These are phyloP conservation scores for Clohesyomyces aquaticus DNA, from an alignment of 495 filamentous ascomycete genomes.

Conservation along the genomic window DNA sequence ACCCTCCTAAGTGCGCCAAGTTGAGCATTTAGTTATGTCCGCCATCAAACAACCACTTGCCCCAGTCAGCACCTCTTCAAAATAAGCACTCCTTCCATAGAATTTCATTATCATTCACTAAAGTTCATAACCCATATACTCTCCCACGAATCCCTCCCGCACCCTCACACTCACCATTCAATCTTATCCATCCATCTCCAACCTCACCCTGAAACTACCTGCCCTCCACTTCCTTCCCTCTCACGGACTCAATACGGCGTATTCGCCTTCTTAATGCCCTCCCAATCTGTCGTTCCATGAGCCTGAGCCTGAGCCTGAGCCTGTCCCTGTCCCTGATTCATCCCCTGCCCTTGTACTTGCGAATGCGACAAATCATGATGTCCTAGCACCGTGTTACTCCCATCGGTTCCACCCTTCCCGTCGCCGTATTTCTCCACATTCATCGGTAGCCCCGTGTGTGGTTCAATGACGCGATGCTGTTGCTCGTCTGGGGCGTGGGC, in stretches of 20 bases:
- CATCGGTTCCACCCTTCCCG: constrained; percentile 42
- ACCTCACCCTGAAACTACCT: neutral
- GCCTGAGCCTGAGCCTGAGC: too few relatives aligned
- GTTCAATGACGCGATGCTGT: constrained; percentile 34
- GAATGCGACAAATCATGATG: constrained; percentile 14
- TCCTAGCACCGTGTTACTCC: constrained; percentile 18
- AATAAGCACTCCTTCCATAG: too few relatives aligned
- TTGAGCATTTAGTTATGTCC: too few relatives aligned
- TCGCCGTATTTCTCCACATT: constrained; percentile 42
- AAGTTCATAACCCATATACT: too few relatives aligned
- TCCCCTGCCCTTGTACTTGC: neutral
- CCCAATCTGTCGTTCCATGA: constrained; percentile 42
- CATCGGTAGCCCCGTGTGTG: constrained; percentile 45
- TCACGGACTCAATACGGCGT: constrained; percentile 32
- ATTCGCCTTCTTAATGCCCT: constrained; percentile 40
- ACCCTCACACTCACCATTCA: too few relatives aligned
- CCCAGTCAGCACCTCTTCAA: neutral
- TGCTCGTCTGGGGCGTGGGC: constrained; percentile 17
- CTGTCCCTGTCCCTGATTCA: too few relatives aligned
- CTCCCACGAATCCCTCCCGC: too few relatives aligned
- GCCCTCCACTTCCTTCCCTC: neutral
- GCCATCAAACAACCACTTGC: neutral
- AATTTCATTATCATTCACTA: too few relatives aligned
- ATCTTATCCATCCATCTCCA: too few relatives aligned
- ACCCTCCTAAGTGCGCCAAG: too few relatives aligned